Evolutionary conservation across 352 stramenopile genomes (phyloP).

Genomic region (Globisporangium spiculum): DNA sequence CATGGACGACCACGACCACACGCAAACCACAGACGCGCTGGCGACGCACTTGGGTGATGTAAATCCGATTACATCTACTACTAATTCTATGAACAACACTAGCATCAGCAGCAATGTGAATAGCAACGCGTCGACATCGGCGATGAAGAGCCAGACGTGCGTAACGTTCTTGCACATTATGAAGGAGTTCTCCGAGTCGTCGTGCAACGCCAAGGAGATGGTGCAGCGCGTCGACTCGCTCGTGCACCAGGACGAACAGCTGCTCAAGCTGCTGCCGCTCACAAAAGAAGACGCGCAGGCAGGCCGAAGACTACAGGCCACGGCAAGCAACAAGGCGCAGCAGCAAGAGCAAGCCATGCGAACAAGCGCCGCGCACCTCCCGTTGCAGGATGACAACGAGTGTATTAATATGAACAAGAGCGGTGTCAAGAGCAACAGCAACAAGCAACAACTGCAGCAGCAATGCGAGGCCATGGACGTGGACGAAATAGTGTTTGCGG

Average conservation of each 20-base stretch:
- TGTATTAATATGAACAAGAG: conserved; percentile 18
- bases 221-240: conserved; percentile 68
- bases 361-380: background rate
- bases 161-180: conserved; percentile 74
- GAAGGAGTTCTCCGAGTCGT: conserved; percentile 70
- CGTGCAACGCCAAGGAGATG: conserved; percentile 58
- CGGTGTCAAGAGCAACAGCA: conserved; percentile 1
- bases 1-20: background rate
- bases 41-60: background rate
- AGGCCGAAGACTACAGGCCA: conserved; percentile 20
- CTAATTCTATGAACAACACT: conserved; percentile 1
- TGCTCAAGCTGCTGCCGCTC: conserved; percentile 52
- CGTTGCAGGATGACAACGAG: conserved; percentile 11
- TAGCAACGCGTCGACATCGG: conserved; percentile 3
- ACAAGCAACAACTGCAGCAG: background rate
- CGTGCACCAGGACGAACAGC: conserved; percentile 51
- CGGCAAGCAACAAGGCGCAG: conserved; percentile 19
- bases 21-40: conserved; percentile 1
- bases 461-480: conserved; percentile 18
- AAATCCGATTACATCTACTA: background rate
- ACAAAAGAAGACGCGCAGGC: conserved; percentile 21
- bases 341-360: conserved; percentile 7
- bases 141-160: conserved; percentile 54
- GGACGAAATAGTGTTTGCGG: conserved; percentile 6
- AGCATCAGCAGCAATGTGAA: background rate